Base-by-base conservation (phyloP, 257 asterid genomes). In the Lithospermum erythrorhizon region DNA sequence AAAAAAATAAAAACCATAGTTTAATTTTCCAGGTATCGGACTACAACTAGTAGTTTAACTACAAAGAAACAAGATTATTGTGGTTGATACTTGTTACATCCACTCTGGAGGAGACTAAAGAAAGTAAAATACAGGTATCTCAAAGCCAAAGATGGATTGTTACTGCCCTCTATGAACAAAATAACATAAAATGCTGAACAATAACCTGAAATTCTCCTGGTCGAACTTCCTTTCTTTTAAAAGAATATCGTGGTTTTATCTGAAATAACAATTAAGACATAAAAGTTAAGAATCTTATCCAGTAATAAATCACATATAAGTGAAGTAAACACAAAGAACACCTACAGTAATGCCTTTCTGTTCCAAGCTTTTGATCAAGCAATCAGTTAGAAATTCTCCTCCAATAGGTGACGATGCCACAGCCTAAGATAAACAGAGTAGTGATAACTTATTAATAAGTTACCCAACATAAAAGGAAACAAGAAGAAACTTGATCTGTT, bases 131-230 rank as follows among this genome's bases (percentile, higher is more conserved):
- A 61, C 30, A 61, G 9, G 41, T 21, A n/a, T n/a, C 65, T 14
- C 23, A 61, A n/a, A 45, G 37, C 19, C 19, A 61, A 61, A 6
- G 48, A 47, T 45, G 25, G 47, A 61, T 19, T 5, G 41, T 41
- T 41, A 32, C 11, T 32, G 11, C 45, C 32, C 53, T 14, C 29
- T 17, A 35, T 6, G 16, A 23, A 27, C n/a, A n/a, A n/a, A n/a
- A n/a, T n/a, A 53, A 53, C 57, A 41, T 14, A 41, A 41, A 41
- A 41, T 41, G 18, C 49, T 41, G 22, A 8, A 22, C 63, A 49
- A 48, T 53, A 63, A 88, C 99, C 99, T 89, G 97, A 70, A 86
- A 89, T 75, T 93, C 99, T 68, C 97, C 97, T 0, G 97, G 84
- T 22, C 89, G 85, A 24, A 83, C 66, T 84, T 89, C 99, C 78